Percentiles rank a stretch among this genome's conserved stretches.
Evolutionary conservation across 1,284 basidiomycete genomes (phyloP).

Genomic region (Phylloboletellus chloephorus): DNA sequence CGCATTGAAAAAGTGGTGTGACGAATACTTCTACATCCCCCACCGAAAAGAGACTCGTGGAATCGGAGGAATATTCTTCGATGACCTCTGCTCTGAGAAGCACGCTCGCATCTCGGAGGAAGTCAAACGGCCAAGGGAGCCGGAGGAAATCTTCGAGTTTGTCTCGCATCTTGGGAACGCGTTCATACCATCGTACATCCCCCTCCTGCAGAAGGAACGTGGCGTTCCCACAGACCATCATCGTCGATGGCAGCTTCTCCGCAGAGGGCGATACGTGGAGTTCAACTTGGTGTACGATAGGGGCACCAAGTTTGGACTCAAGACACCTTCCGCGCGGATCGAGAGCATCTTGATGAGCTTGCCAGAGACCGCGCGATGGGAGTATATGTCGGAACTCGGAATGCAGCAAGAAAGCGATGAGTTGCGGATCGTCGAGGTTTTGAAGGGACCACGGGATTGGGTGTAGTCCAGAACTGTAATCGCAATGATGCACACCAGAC

Average conservation of each 20-base stretch:
- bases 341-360: slow-evolving; percentile 93
- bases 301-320: slow-evolving; percentile 84
- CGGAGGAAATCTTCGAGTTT: slow-evolving; percentile 73
- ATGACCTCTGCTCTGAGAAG: slow-evolving; percentile 68
- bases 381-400: slow-evolving; percentile 85
- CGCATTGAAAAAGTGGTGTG: slow-evolving; percentile 93
- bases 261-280: slow-evolving; percentile 89
- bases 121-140: slow-evolving; percentile 48
- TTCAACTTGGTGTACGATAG: slow-evolving; percentile 91
- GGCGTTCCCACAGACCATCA: slow-evolving; percentile 59
- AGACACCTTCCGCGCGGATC: slow-evolving; percentile 85
- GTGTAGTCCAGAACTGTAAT: slow-evolving; percentile 22
- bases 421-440: slow-evolving; percentile 30
- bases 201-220: slow-evolving; percentile 65
- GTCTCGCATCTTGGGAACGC: slow-evolving; percentile 66
- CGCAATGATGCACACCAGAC: not conserved
- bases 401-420: slow-evolving; percentile 65
- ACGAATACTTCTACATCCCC: slow-evolving; percentile 94
- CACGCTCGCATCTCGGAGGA: slow-evolving; percentile 52
- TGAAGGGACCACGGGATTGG: slow-evolving; percentile 69
- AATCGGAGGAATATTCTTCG: slow-evolving; percentile 95
- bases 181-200: slow-evolving; percentile 86
- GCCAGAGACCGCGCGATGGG: slow-evolving; percentile 89
- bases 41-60: slow-evolving; percentile 90
- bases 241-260: slow-evolving; percentile 85